Conservation (phyloP, 257 asterid genomes). For the Anisodus acutangulus region DNA sequence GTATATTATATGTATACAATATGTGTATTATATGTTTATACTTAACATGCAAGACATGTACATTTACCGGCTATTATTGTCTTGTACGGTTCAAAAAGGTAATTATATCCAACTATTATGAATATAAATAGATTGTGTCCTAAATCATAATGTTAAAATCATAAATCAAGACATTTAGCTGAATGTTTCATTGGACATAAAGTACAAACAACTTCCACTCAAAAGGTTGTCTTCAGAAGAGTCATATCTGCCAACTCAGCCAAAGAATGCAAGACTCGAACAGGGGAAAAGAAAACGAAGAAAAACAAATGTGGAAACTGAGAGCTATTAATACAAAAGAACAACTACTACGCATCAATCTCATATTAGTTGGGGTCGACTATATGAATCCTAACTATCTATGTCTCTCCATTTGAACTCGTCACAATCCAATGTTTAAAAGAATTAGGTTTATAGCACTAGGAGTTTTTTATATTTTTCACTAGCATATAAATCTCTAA, state of each 20-base stretch:
- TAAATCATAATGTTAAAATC: conserved; percentile 9
- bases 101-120: not conserved
- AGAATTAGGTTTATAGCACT: not conserved
- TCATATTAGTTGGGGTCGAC: not conserved
- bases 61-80: too few species aligned
- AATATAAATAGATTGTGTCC: not conserved
- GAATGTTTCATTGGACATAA: not conserved
- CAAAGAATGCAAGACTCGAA: not conserved
- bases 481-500: not conserved
- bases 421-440: not conserved
- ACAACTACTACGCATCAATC: not conserved
- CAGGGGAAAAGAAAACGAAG: not conserved
- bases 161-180: not conserved
- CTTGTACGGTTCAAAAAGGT: too few species aligned
- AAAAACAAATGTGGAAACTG: not conserved
- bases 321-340: conserved; percentile 1
- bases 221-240: not conserved
- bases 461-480: not conserved
- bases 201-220: not conserved
- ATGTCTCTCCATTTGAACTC: not conserved
- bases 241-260: not conserved
- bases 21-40: too few species aligned
- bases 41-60: too few species aligned
- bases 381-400: not conserved
- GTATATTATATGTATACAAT: too few species aligned